Evolutionary conservation across 805 yeast species (phyloP).

Genomic region (Ogataea sp.): DNA sequence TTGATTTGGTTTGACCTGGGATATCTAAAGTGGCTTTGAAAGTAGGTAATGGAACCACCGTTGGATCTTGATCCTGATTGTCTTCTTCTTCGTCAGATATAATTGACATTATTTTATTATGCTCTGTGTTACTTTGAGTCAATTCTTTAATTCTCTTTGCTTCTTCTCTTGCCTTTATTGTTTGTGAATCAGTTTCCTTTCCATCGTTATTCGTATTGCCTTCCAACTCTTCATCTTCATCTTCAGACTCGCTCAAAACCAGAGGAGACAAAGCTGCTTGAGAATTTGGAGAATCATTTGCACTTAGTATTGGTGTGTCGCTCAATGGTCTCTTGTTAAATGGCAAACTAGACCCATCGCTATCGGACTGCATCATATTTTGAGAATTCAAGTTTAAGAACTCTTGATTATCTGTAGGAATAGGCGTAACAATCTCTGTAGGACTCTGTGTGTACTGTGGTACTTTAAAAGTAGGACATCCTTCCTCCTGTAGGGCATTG

Average conservation of each 20-base stretch:
- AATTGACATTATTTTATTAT: conserved; percentile 13
- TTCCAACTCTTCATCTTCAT: conserved; percentile 15
- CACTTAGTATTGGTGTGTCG: conserved; percentile 64
- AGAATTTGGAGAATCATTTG: conserved; percentile 43
- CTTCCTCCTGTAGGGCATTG: no score
- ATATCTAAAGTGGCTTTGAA: conserved; percentile 68
- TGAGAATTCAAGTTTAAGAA: conserved; percentile 1
- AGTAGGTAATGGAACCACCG: neutral
- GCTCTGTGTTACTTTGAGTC: conserved; percentile 19
- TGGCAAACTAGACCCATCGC: neutral
- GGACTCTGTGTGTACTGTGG: neutral
- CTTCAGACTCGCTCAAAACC: conserved; percentile 20
- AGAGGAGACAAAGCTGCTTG: conserved; percentile 14
- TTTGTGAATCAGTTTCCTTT: neutral
- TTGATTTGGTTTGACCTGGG: conserved; percentile 83
- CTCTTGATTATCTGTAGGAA: no score
- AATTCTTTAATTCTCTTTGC: conserved; percentile 6
- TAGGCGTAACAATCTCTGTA: no score
- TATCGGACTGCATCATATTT: neutral
- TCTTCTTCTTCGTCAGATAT: neutral
- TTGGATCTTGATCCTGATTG: no score
- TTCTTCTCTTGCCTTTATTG: conserved; percentile 6
- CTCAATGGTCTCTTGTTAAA: conserved; percentile 67
- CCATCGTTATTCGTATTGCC: conserved; percentile 5
- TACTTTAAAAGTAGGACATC: neutral